Conservation (phyloP, 345 rosid genomes). For the Populus euphratica region DNA sequence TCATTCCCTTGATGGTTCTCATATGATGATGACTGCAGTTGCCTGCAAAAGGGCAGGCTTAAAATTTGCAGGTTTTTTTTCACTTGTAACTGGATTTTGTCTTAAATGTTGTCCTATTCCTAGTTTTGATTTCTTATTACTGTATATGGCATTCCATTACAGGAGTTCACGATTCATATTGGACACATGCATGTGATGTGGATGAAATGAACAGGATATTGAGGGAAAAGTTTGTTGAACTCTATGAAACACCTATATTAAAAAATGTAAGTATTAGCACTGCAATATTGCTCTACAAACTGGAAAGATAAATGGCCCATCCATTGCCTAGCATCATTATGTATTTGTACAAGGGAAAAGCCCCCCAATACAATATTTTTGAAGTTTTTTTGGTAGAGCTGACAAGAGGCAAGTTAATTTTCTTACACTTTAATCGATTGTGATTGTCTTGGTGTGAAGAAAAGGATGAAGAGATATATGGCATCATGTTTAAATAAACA, state of each 20-base stretch:
- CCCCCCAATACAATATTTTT: not conserved
- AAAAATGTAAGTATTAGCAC: conserved; percentile 64
- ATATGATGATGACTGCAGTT: conserved; percentile 99
- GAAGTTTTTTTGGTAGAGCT: not conserved
- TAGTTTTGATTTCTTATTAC: conserved; percentile 16
- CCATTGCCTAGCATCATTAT: not conserved
- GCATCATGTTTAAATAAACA: not conserved
- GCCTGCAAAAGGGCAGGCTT: conserved; percentile 82
- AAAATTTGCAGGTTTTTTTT: conserved; percentile 73
- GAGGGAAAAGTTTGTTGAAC: conserved; percentile 88
- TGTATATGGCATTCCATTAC: conserved; percentile 23
- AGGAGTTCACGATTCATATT: conserved; percentile 99
- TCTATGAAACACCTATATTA: conserved; percentile 75
- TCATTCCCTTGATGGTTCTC: conserved; percentile 96
- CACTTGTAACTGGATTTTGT: not conserved
- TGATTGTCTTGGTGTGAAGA: not conserved
- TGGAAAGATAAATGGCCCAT: not conserved
- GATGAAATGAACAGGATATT: conserved; percentile 76
- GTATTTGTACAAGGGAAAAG: not conserved
- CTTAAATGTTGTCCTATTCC: conserved; percentile 8
- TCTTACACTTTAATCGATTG: not conserved
- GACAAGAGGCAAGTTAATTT: not conserved
- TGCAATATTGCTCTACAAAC: not conserved
- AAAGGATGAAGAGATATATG: not conserved
- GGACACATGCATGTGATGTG: conserved; percentile 99